Evolutionary conservation across 345 rosid genomes (phyloP), one percentile per base, ranked within the genome.

Genomic region (Camelina neglecta): DNA sequence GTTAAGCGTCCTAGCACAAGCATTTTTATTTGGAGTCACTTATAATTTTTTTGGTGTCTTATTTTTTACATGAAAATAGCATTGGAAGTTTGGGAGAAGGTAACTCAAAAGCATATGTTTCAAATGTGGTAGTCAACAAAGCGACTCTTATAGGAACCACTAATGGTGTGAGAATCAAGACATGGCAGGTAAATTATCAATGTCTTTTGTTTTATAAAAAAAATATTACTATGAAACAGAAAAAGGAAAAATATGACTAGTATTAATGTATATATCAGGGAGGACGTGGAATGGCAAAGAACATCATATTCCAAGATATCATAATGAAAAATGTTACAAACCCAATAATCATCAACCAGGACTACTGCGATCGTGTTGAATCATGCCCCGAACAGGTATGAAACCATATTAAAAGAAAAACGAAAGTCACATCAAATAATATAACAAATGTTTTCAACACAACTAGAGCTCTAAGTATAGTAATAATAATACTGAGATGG

Each of bases 161-260:
- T 7, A 93, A 93, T 54, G 97, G 96, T n/a, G 87, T 89, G 6
- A 85, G 98, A 80, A 93, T 93, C 59, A 93, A 93, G 81, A 93
- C 97, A 53, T 93, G 97, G 96, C 98, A 93, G 92, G 98, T 93
- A 70, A 72, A 60, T 13, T 1, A 62, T 62, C 53, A 62, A 24
- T 26, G 44, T 44, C 8, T 63, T 45, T 26, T 44, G 16, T 26
- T 24, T 29, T 63, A 24, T 26, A 63, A 4, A 44, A 63, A 1
- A 11, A 23, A 13, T 12, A 13, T 16, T 59, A 59, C 48, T 21
- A 61, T 41, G 11, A 23, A 42, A 41, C 41, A 42, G 7, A 1
- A 15, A 4, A 0, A 5, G 9, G 0, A 8, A 4, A 0, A 12
- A 6, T 15, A 68, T 59, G 4, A 16, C 1, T 49, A 38, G 5